Percentiles rank a stretch among this genome's conserved stretches.
Evolutionary conservation across 805 yeast genomes (phyloP).

Genomic region (Teunomyces stri): DNA sequence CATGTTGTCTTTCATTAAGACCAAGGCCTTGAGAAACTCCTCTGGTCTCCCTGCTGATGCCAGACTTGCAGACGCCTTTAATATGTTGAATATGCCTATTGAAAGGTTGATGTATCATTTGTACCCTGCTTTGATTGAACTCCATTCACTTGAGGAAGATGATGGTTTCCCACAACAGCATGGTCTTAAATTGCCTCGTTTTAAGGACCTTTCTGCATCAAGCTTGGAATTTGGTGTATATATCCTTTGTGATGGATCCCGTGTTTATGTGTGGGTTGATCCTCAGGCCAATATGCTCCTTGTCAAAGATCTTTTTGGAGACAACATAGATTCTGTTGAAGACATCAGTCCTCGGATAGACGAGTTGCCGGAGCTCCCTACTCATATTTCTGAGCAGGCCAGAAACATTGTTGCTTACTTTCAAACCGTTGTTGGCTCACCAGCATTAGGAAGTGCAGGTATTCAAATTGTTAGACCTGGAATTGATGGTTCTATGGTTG

Average conservation of each 20-base stretch:
- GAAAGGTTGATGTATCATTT: slow-evolving; percentile 59
- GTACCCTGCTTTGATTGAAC: slow-evolving; percentile 76
- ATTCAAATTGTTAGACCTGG: slow-evolving; percentile 64
- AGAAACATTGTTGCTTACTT: slow-evolving; percentile 60
- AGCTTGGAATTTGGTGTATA: slow-evolving; percentile 72
- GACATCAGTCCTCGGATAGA: slow-evolving; percentile 49
- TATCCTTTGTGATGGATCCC: slow-evolving; percentile 66
- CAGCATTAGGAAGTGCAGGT: slow-evolving; percentile 33
- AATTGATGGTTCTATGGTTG: slow-evolving; percentile 54
- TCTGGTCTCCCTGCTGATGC: slow-evolving; percentile 56
- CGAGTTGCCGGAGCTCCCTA: slow-evolving; percentile 67
- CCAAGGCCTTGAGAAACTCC: slow-evolving; percentile 55
- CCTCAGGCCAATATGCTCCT: slow-evolving; percentile 64
- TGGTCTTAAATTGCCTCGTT: slow-evolving; percentile 51
- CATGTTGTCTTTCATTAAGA: slow-evolving; percentile 66
- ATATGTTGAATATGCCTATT: slow-evolving; percentile 52
- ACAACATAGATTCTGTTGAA: slow-evolving; percentile 40
- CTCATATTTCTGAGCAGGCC: slow-evolving; percentile 67
- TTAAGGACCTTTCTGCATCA: slow-evolving; percentile 40
- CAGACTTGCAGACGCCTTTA: slow-evolving; percentile 54
- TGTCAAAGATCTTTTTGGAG: slow-evolving; percentile 73
- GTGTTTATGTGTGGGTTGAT: slow-evolving; percentile 64
- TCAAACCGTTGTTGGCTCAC: slow-evolving; percentile 32
- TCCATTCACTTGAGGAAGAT: slow-evolving; percentile 68
- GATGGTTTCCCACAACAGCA: slow-evolving; percentile 28